Evolutionary conservation across 1,139 yeast genomes (phyloP).

Genomic region (Spathaspora jeffriesii): DNA sequence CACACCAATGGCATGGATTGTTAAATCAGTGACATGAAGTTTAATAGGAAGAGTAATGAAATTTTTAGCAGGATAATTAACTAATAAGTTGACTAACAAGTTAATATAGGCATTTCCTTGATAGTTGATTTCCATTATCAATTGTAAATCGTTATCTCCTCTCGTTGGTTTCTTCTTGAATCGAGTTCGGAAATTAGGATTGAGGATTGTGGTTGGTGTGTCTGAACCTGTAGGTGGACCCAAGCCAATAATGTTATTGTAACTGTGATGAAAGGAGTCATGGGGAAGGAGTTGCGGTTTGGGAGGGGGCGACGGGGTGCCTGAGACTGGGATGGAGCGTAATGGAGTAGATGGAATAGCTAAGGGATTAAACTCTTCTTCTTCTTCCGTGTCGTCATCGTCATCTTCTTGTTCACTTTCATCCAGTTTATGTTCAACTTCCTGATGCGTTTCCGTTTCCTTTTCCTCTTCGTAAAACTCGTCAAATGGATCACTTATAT

Average conservation of each 20-base stretch:
- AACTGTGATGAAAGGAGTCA: conserved; percentile 8
- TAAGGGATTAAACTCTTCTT: conserved; percentile 8
- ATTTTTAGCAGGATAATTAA: conserved; percentile 87
- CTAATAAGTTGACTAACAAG: conserved; percentile 70
- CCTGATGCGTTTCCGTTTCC: conserved; percentile 11
- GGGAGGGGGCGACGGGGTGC: not conserved
- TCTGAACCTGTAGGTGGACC: conserved; percentile 24
- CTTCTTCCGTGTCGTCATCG: conserved; percentile 20
- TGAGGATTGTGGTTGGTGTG: conserved; percentile 32
- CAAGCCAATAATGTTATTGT: conserved; percentile 9
- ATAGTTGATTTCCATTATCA: conserved; percentile 75
- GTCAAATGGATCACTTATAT: conserved; percentile 84
- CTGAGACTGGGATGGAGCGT: too few relatives aligned
- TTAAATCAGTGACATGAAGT: conserved; percentile 72
- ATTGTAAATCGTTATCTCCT: conserved; percentile 65
- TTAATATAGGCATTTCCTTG: conserved; percentile 77
- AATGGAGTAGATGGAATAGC: conserved; percentile 13
- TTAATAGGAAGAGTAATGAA: conserved; percentile 87
- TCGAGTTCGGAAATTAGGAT: conserved; percentile 18
- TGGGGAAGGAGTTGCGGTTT: not conserved
- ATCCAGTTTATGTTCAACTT: conserved; percentile 7
- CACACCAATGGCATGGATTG: conserved; percentile 77
- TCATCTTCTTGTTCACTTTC: conserved; percentile 5
- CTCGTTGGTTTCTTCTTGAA: conserved; percentile 14
- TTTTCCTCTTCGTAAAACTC: conserved; percentile 66